These are phyloP conservation scores for Dentipellis sp. DNA, from an alignment of 768 basidiomycete species.

Conservation along the genomic window DNA sequence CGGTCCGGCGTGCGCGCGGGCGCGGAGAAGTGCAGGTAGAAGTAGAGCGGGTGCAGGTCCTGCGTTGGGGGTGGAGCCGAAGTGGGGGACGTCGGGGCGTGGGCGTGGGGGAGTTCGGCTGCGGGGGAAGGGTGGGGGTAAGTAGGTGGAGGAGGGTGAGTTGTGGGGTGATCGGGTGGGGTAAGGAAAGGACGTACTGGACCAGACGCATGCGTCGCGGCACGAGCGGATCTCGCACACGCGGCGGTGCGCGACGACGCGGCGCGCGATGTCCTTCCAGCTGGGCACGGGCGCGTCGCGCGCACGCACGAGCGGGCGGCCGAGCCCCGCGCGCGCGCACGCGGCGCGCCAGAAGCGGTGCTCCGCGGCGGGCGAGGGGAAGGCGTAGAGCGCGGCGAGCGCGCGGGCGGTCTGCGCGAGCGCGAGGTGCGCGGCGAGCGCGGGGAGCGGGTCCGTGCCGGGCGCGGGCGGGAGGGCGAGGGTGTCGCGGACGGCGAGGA, in stretches of 20 bases:
- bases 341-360: conserved; percentile 12
- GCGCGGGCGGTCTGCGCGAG: conserved; percentile 9
- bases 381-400: conserved; percentile 8
- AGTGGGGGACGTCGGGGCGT: not conserved
- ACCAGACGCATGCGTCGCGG: conserved; percentile 11
- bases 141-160: not conserved
- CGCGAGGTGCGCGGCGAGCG: conserved; percentile 12
- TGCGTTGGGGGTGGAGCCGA: not conserved
- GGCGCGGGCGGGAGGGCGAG: conserved; percentile 8
- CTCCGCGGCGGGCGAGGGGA: conserved; percentile 8
- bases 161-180: not conserved
- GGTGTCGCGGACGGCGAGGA: conserved; percentile 14
- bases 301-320: conserved; percentile 8
- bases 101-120: conserved; percentile 1
- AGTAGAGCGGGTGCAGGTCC: conserved; percentile 12
- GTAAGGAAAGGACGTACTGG: conserved; percentile 8
- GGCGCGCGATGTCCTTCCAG: conserved; percentile 12
- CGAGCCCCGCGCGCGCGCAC: conserved; percentile 9
- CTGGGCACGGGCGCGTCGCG: conserved; percentile 2
- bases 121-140: not conserved
- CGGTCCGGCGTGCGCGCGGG: conserved; percentile 7
- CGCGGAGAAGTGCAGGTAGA: conserved; percentile 13
- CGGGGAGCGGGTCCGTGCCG: conserved; percentile 5
- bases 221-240: conserved; percentile 15
- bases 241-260: conserved; percentile 9